Conservation (phyloP, 192 early-diverging fungal genomes). For the Anaeromyces robustus region DNA sequence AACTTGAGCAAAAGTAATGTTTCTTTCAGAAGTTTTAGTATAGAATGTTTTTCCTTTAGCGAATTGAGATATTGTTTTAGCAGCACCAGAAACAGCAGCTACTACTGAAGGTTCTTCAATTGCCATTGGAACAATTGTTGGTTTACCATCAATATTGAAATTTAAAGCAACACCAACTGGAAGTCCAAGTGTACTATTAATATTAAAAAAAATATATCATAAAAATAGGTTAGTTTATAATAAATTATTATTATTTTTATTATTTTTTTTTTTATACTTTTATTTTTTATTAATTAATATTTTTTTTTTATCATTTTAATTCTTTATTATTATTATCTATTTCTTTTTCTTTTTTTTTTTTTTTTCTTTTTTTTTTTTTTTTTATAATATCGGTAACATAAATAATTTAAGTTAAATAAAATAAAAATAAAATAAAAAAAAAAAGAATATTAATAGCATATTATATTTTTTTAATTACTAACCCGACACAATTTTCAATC, state of each 20-base stretch:
- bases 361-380: no score
- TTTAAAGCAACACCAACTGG: conserved; percentile 59
- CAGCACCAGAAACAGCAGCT: conserved; percentile 61
- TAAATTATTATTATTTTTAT: conserved; percentile 1
- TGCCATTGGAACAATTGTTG: conserved; percentile 53
- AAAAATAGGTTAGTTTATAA: no score
- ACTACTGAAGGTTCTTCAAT: conserved; percentile 64
- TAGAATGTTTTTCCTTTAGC: conserved; percentile 31
- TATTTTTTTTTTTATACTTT: no score
- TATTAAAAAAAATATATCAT: background rate
- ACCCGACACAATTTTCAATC: conserved; percentile 65
- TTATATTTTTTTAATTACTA: no score
- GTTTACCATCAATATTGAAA: conserved; percentile 45
- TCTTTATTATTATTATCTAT: no score
- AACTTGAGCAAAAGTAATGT: conserved; percentile 57
- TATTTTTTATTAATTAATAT: no score
- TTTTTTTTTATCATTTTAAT: no score
- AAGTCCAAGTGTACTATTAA: conserved; percentile 38
- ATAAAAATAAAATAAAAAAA: no score
- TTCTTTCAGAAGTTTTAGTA: conserved; percentile 35
- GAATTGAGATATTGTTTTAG: conserved; percentile 40
- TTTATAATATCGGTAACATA: no score
- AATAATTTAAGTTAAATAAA: no score
- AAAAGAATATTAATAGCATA: no score
- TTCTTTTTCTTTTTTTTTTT: no score